phyloP scores from a whole-genome alignment of 108 stramenopile species.

The Mediolabrus comicus region DNA sequence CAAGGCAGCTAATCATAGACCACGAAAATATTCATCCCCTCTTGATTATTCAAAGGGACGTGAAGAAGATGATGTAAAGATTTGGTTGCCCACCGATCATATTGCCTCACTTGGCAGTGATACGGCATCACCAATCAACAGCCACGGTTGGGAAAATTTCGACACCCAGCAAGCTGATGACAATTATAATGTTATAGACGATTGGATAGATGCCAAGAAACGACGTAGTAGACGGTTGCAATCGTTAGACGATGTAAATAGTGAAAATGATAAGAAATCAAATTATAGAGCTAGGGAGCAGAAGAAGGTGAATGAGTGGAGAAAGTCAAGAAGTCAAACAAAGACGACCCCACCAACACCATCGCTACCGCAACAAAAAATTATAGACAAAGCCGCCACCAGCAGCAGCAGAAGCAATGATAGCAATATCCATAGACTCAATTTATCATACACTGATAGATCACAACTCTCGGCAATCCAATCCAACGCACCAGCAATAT shows the following conservation, averaged over 20 bases:
- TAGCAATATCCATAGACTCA: slow-evolving; percentile 5
- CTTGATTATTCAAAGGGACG: slow-evolving; percentile 7
- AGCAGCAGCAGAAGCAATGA: neutral
- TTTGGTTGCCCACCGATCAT: slow-evolving; percentile 7
- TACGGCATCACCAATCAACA: neutral
- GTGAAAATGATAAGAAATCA: slow-evolving; percentile 1
- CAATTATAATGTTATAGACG: neutral
- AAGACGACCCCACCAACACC: neutral
- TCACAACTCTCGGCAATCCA: slow-evolving; percentile 45
- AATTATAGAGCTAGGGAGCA: neutral
- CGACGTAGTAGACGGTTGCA: slow-evolving; percentile 19
- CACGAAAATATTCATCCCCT: neutral
- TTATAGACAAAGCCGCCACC: neutral
- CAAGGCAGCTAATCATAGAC: too few species aligned
- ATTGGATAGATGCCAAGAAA: slow-evolving; percentile 9
- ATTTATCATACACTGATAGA: slow-evolving; percentile 36
- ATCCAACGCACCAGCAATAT: slow-evolving; percentile 53
- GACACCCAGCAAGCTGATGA: neutral
- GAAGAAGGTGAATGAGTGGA: neutral
- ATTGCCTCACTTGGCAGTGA: neutral
- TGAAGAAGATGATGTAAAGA: neutral
- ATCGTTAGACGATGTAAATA: slow-evolving; percentile 15
- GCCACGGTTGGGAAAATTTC: neutral
- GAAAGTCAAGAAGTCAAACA: neutral
- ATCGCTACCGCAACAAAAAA: neutral